Conservation (phyloP, 352 stramenopile genomes). For the Globisporangium polare region DNA sequence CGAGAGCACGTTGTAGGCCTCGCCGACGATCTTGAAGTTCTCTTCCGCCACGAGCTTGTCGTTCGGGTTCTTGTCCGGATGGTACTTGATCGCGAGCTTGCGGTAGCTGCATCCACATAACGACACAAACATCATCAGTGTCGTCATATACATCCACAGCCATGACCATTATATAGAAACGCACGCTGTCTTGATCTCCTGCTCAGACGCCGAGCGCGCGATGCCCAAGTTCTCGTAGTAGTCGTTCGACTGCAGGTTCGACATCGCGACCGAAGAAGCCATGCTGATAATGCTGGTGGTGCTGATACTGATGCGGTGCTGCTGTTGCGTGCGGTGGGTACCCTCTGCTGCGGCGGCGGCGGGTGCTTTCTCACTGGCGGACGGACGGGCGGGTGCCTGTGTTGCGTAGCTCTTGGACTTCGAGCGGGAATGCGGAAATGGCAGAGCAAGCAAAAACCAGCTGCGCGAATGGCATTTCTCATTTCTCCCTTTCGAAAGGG, state of each 20-base stretch:
- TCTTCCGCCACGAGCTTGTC: constrained; percentile 83
- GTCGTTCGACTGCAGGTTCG: constrained; percentile 64
- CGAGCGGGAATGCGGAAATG: not conserved
- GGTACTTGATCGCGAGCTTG: constrained; percentile 92
- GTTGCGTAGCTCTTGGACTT: not conserved
- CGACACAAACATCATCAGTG: constrained; percentile 6
- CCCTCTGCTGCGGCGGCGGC: not conserved
- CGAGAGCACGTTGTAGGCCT: constrained; percentile 93
- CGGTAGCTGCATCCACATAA: constrained; percentile 56
- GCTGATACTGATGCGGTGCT: not conserved
- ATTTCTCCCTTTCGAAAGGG: too few relatives aligned
- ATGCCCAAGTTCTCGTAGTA: constrained; percentile 88
- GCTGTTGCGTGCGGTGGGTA: not conserved
- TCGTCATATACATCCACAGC: too few relatives aligned
- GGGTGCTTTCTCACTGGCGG: not conserved
- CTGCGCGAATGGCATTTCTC: not conserved
- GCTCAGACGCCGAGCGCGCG: constrained; percentile 49
- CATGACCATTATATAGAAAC: constrained; percentile 11
- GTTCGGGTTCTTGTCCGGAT: constrained; percentile 90
- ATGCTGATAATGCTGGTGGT: not conserved
- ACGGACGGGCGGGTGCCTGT: not conserved
- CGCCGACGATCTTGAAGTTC: constrained; percentile 93
- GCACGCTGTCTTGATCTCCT: constrained; percentile 86
- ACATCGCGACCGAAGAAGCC: constrained; percentile 17
- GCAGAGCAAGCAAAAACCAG: not conserved